Percentiles rank a stretch among this genome's conserved stretches.
phyloP scores from a whole-genome alignment of 1,284 basidiomycete genomes.

The Marasmius fiardii region DNA sequence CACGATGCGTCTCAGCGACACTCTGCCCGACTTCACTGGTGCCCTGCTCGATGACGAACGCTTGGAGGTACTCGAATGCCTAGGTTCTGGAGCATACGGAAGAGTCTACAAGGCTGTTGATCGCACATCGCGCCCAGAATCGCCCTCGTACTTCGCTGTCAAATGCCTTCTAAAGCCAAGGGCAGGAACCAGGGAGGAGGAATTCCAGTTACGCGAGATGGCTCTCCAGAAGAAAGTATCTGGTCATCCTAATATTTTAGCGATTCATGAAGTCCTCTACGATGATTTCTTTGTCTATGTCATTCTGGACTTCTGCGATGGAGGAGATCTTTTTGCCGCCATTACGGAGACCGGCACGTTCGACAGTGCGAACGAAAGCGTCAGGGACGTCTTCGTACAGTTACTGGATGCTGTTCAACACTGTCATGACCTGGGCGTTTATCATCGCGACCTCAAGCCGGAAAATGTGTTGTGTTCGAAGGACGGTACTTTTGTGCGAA shows the following conservation, averaged over 20 bases:
- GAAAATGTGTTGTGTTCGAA: constrained; percentile 14
- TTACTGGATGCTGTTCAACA: constrained; percentile 70
- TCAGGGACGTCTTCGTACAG: constrained; percentile 61
- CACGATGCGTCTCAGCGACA: constrained; percentile 4
- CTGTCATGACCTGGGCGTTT: constrained; percentile 11
- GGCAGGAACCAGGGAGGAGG: constrained; percentile 5
- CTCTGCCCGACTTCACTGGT: constrained; percentile 9
- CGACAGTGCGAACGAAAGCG: constrained; percentile 51
- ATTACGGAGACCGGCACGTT: constrained; percentile 43
- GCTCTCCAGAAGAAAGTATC: constrained; percentile 58
- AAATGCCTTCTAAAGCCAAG: constrained; percentile 12
- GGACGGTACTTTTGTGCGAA: constrained; percentile 7
- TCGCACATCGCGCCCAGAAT: constrained; percentile 4
- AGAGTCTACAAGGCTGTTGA: constrained; percentile 15
- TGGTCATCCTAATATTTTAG: constrained; percentile 56
- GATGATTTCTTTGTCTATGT: constrained; percentile 29
- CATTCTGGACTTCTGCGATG: constrained; percentile 44
- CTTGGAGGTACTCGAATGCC: constrained; percentile 9
- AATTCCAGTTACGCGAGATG: constrained; percentile 15
- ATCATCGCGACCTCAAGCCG: constrained; percentile 14
- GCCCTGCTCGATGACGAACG: constrained; percentile 6
- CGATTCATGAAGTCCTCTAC: constrained; percentile 59
- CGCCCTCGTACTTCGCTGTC: constrained; percentile 11
- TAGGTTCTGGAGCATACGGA: constrained; percentile 15
- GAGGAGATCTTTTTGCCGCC: constrained; percentile 66